These are phyloP conservation scores for Clitocybe nebularis DNA, from an alignment of 1,284 basidiomycete genomes.

Conservation along the genomic window DNA sequence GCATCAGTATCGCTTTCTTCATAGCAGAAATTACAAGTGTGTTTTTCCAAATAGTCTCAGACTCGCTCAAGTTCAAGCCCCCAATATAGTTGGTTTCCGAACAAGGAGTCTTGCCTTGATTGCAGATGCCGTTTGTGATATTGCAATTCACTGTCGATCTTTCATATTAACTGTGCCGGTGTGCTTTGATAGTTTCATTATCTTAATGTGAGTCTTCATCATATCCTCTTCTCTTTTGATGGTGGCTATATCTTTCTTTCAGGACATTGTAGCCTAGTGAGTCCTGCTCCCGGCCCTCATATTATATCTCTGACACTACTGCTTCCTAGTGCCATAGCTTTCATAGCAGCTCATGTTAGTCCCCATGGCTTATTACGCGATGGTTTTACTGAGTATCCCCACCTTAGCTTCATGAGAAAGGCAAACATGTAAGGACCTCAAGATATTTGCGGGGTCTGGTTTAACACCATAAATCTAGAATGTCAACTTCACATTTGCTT, in stretches of 20 bases:
- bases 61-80: no score
- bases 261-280: constrained; percentile 41
- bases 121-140: constrained; percentile 41
- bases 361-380: constrained; percentile 1
- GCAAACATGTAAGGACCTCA: constrained; percentile 30
- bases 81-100: constrained; percentile 39
- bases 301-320: background rate
- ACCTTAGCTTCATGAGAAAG: constrained; percentile 35
- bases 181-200: constrained; percentile 40
- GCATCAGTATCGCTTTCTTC: constrained; percentile 41
- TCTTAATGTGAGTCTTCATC: constrained; percentile 34
- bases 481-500: constrained; percentile 43
- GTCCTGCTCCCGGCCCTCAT: no score
- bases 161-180: constrained; percentile 5
- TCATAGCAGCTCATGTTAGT: constrained; percentile 18
- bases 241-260: background rate
- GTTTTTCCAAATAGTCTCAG: no score
- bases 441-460: constrained; percentile 4
- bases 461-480: constrained; percentile 24
- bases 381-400: background rate
- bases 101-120: constrained; percentile 46
- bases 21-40: constrained; percentile 38
- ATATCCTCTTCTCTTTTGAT: background rate
- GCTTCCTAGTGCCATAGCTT: constrained; percentile 21
- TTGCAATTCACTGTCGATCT: constrained; percentile 2